Percentiles rank a stretch among this genome's conserved stretches.
Evolutionary conservation across 306 rosid genomes (phyloP).

Genomic region (Fragaria vesca): DNA sequence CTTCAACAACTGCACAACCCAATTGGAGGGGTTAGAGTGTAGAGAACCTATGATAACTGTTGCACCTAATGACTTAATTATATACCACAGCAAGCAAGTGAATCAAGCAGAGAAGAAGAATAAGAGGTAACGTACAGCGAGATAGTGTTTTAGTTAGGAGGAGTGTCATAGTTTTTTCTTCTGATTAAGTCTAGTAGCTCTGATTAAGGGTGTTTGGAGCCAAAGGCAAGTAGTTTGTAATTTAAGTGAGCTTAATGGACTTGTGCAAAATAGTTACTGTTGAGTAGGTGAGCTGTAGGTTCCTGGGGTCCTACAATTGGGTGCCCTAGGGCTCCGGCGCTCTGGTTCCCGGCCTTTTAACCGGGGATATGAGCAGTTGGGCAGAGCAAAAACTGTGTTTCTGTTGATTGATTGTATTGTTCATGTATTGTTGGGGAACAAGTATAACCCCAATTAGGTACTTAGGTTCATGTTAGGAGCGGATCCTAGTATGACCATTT

Average conservation of each 20-base stretch:
- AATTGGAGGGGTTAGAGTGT: constrained; percentile 45
- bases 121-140: constrained; percentile 28
- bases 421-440: constrained; percentile 44
- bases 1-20: constrained; percentile 24
- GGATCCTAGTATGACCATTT: constrained; percentile 65
- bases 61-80: constrained; percentile 38
- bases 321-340: constrained; percentile 42
- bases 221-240: constrained; percentile 51
- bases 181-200: constrained; percentile 30
- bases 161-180: constrained; percentile 43
- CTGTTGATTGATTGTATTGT: constrained; percentile 34
- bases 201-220: constrained; percentile 36
- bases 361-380: constrained; percentile 60
- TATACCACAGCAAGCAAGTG: constrained; percentile 32
- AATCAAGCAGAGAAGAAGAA: constrained; percentile 31
- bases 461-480: constrained; percentile 54
- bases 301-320: constrained; percentile 56
- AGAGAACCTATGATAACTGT: constrained; percentile 18
- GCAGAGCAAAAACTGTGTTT: constrained; percentile 23
- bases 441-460: constrained; percentile 18
- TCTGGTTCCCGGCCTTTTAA: constrained; percentile 64
- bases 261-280: constrained; percentile 33
- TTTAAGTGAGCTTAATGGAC: constrained; percentile 28
- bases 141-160: constrained; percentile 28
- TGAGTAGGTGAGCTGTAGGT: constrained; percentile 44